These are phyloP conservation scores for Eudorina sp. DNA, from an alignment of 139 green algal species.

Conservation along the genomic window DNA sequence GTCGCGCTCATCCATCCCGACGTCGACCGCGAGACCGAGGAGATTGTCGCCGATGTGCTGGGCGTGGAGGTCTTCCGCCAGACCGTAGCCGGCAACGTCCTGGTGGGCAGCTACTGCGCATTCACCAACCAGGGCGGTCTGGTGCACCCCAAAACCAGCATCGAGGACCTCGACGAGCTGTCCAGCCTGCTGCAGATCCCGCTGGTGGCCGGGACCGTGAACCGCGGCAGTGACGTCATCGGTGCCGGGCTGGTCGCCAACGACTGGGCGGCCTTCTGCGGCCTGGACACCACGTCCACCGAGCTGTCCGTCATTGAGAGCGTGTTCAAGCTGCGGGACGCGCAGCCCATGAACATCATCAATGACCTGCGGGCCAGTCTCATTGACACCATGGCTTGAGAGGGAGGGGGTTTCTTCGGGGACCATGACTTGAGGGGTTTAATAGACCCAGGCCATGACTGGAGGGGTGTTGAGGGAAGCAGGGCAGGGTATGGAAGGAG, in stretches of 20 bases:
- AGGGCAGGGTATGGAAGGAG: too few species aligned
- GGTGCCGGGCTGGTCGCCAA: slow-evolving; percentile 91
- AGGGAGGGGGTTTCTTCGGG: neutral
- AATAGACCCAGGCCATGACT: too few species aligned
- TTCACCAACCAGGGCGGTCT: slow-evolving; percentile 98
- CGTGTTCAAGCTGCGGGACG: slow-evolving; percentile 94
- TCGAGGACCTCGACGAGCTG: slow-evolving; percentile 99
- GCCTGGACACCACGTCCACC: slow-evolving; percentile 96
- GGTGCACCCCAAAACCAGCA: slow-evolving; percentile 94
- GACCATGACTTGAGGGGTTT: too few species aligned
- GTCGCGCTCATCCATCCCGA: slow-evolving; percentile 98
- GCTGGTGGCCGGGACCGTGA: slow-evolving; percentile 97
- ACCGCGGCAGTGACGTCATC: slow-evolving; percentile 96
- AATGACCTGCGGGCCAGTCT: slow-evolving; percentile 91
- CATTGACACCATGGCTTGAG: slow-evolving; percentile 94
- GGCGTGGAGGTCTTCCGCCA: slow-evolving; percentile 99
- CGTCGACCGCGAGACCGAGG: slow-evolving; percentile 96
- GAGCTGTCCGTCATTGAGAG: slow-evolving; percentile 96
- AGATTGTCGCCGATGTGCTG: slow-evolving; percentile 91
- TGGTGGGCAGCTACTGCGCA: slow-evolving; percentile 95
- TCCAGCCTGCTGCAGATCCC: slow-evolving; percentile 95
- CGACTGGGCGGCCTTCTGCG: slow-evolving; percentile 97
- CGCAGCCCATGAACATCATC: slow-evolving; percentile 88
- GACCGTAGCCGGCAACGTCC: slow-evolving; percentile 93
- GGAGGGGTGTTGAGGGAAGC: too few species aligned